phyloP scores from a whole-genome alignment of 2,329 filamentous ascomycete genomes.

The Capronia americana region DNA sequence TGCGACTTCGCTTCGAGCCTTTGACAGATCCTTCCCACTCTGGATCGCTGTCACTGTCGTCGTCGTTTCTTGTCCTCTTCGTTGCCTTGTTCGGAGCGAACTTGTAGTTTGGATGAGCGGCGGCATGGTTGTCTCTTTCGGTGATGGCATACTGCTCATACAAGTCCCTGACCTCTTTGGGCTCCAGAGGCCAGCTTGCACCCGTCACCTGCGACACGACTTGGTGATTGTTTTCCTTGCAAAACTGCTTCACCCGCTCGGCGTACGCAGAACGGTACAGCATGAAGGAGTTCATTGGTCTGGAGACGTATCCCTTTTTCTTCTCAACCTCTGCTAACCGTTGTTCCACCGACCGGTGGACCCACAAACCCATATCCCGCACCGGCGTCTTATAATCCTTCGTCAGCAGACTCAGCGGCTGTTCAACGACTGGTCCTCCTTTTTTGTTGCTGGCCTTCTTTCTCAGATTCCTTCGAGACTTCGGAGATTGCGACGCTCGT shows the following conservation, averaged over 20 bases:
- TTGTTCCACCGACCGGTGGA: slow-evolving; percentile 71
- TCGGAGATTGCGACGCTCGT: slow-evolving; percentile 47
- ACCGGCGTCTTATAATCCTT: slow-evolving; percentile 68
- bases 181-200: slow-evolving; percentile 82
- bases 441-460: slow-evolving; percentile 39
- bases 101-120: slow-evolving; percentile 89
- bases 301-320: slow-evolving; percentile 79
- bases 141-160: slow-evolving; percentile 80
- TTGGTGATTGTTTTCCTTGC: slow-evolving; percentile 89
- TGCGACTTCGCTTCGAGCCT: slow-evolving; percentile 37
- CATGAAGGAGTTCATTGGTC: slow-evolving; percentile 99
- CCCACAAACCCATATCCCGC: slow-evolving; percentile 80
- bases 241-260: slow-evolving; percentile 81
- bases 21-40: slow-evolving; percentile 39
- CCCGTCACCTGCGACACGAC: slow-evolving; percentile 88
- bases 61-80: slow-evolving; percentile 54
- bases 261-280: slow-evolving; percentile 93
- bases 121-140: slow-evolving; percentile 83
- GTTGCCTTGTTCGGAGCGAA: slow-evolving; percentile 81
- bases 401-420: slow-evolving; percentile 74
- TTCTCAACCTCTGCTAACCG: slow-evolving; percentile 72
- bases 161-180: slow-evolving; percentile 71
- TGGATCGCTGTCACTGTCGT: slow-evolving; percentile 45
- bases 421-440: slow-evolving; percentile 54
- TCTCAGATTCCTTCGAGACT: slow-evolving; percentile 39